Base-by-base conservation (phyloP, 2,329 filamentous ascomycete species). In the Cryphonectria carpinicola region DNA sequence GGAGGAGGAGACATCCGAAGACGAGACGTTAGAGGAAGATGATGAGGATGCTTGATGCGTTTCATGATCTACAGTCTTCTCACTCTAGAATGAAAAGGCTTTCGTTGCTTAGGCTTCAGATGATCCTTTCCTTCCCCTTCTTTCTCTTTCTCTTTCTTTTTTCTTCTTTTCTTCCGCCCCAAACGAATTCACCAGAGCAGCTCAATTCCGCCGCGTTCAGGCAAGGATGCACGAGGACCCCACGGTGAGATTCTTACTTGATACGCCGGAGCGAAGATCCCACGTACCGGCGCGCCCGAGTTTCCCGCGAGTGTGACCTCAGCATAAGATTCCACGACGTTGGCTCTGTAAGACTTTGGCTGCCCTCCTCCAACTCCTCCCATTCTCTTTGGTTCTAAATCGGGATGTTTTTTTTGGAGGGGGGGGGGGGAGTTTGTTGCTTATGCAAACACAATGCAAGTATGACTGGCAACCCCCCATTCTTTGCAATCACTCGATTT, bases 291-390 rank as follows among this genome's bases (percentile, higher is more conserved):
- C 22, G 28, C 46, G 43, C 63, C 43, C 63, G 54, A 67, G 19
- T 41, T 43, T 46, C 43, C 13, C 43, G 39, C 25, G 19, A n/a
- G 46, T n/a, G 32, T 68, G 28, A 68, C 56, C 46, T 62, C 10
- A 28, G 39, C 39, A 7, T 43, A 37, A 28, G 13, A 43, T 68
- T 41, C 14, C 66, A 68, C 66, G 39, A 52, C 32, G 11, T 54
- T 32, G 10, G 41, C 41, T 32, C 41, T 43, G 66, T 68, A n/a
- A 68, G 58, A 68, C 66, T 37, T 37, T 54, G 41, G 39, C 41
- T 43, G n/a, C 58, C 58, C 46, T 62, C n/a, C 32, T 63, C 56
- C 39, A 65, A 52, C 43, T 58, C 52, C 65, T 66, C 2, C 32
- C n/a, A 6, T 14, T 58, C 37, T n/a, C n/a, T 17, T 37, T 25